Evolutionary conservation across 169 alveolate genomes (phyloP), one percentile per base, ranked within the genome.

Genomic region (Cryptosporidium andersoni): DNA sequence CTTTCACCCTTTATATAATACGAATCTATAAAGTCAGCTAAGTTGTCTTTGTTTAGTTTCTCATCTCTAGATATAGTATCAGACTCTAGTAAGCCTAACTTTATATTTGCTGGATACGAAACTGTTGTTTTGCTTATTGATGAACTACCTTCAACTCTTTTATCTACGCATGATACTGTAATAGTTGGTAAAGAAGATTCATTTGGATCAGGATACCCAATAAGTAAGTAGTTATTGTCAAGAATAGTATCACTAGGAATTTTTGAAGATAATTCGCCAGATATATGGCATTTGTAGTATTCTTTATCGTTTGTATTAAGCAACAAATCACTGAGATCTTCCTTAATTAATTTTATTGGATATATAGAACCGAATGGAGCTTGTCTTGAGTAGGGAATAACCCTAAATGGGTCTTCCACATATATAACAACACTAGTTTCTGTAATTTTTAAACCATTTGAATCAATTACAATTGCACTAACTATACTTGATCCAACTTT

Each of bases 371-470:
- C 85, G 45, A 58, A 74, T 0, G 85, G 85, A 55, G 60, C 67
- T 48, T 51, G 55, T 55, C 85, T 74, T 6, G 40, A 14, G 36
- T 42, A 3, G 3, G 85, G 85, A 48, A 45, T 42, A 8, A 74
- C 47, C 45, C 43, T 74, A 25, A 74, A 74, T 53, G 85, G 85
- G 47, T 74, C 85, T 12, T 74, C 85, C 9, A 74, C 68, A 45
- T 43, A 60, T 5, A 74, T 74, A n/a, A 51, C 45, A 16, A 74
- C 85, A 12, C 56, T 25, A 1, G 85, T 45, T 2, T 58, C 34
- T 5, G 60, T 9, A 25, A 42, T 52, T 36, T 16, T 53, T 2
- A 2, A 64, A 3, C 34, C 39, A 49, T 4, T 74, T 42, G 25
- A 25, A 12, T 62, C 85, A 9, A 58, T 25, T 53, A 55, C 43